phyloP scores from a whole-genome alignment of 768 basidiomycete genomes.

The Agaricus sinodeliciosus region DNA sequence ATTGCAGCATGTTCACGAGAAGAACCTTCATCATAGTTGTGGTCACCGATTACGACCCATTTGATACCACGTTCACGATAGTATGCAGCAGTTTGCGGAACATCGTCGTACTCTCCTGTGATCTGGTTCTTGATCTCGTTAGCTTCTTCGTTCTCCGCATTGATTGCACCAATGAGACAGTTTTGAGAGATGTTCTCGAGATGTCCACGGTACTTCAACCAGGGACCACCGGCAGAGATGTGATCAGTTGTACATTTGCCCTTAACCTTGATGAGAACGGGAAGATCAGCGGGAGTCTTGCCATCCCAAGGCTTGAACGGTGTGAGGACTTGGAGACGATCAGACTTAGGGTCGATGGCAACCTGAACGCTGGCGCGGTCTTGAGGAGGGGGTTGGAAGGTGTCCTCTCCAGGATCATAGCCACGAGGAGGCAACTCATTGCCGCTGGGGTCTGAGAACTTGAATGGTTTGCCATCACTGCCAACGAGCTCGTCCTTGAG shows the following conservation, averaged over 20 bases:
- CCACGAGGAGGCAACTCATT: conserved; percentile 91
- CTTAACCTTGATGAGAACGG: conserved; percentile 95
- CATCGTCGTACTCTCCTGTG: conserved; percentile 79
- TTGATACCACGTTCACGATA: conserved; percentile 89
- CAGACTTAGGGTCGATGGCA: conserved; percentile 75
- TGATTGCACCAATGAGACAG: conserved; percentile 97
- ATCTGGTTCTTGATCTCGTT: conserved; percentile 92
- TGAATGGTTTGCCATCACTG: conserved; percentile 93
- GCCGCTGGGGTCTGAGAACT: conserved; percentile 89
- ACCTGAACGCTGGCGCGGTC: conserved; percentile 83
- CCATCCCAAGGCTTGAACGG: conserved; percentile 94
- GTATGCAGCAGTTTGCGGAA: conserved; percentile 79
- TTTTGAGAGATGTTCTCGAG: conserved; percentile 98
- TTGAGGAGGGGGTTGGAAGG: conserved; percentile 89
- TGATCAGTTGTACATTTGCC: conserved; percentile 99
- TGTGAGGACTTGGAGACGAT: conserved; percentile 85
- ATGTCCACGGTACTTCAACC: conserved; percentile 99
- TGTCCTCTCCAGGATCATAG: conserved; percentile 95
- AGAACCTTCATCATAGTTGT: conserved; percentile 97
- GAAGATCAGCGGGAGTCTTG: conserved; percentile 82
- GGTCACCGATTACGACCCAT: conserved; percentile 97
- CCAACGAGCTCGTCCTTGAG: conserved; percentile 84
- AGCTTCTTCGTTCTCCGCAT: conserved; percentile 90
- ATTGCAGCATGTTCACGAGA: conserved; percentile 93
- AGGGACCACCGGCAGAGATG: conserved; percentile 96